phyloP scores from a whole-genome alignment of 2,329 filamentous ascomycete species.

The Colletotrichum gigasporum region DNA sequence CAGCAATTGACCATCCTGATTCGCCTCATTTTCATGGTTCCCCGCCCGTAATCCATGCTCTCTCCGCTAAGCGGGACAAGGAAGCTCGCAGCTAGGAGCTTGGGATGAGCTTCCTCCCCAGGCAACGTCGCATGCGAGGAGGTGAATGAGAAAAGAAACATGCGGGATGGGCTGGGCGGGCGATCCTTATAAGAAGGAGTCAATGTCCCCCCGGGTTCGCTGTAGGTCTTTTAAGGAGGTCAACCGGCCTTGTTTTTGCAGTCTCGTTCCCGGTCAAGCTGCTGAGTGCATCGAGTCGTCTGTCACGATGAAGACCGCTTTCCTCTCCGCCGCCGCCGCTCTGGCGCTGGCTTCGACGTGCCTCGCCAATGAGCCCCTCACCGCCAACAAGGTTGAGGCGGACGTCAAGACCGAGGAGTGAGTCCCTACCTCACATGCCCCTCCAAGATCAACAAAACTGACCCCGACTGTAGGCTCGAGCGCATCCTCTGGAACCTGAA shows the following conservation, averaged over 20 bases:
- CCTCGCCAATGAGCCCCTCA: slow-evolving; percentile 41
- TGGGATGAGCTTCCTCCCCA: background rate
- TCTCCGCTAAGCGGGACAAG: too few species aligned
- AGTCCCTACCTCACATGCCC: slow-evolving; percentile 18
- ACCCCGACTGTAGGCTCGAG: slow-evolving; percentile 47
- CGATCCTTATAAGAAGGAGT: background rate
- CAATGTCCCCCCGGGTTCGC: background rate
- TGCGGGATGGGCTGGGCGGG: background rate
- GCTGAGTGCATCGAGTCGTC: background rate
- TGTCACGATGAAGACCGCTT: slow-evolving; percentile 27
- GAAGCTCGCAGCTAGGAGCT: slow-evolving; percentile 13
- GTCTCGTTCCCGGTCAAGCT: slow-evolving; percentile 8
- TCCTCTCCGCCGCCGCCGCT: slow-evolving; percentile 10
- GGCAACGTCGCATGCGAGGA: background rate
- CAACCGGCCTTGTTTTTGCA: slow-evolving; percentile 8
- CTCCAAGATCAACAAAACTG: background rate
- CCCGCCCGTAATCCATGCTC: slow-evolving; percentile 4
- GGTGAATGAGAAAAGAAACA: background rate
- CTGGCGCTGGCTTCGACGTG: slow-evolving; percentile 21
- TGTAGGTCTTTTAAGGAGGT: background rate
- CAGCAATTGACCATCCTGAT: slow-evolving; percentile 15
- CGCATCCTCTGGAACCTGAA: slow-evolving; percentile 57
- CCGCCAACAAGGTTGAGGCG: slow-evolving; percentile 48
- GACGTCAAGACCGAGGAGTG: slow-evolving; percentile 50
- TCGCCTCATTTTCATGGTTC: background rate